phyloP scores from a whole-genome alignment of 2,329 filamentous ascomycete species.

The Nakataea oryzae region DNA sequence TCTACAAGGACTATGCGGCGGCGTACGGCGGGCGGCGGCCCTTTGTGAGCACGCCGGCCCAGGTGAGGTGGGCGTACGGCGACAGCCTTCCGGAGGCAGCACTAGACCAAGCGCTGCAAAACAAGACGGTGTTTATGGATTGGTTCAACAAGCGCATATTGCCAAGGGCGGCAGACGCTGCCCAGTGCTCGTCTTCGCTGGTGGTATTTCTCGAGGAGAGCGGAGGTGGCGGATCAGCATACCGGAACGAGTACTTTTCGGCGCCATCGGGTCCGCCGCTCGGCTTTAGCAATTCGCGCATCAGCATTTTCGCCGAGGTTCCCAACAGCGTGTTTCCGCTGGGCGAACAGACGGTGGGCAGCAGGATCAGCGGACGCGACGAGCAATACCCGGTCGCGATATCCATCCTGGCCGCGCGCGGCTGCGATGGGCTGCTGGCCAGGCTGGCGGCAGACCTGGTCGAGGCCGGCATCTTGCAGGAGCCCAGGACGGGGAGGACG shows the following conservation, averaged over 20 bases:
- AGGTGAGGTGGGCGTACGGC: slow-evolving; percentile 23
- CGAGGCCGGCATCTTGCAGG: slow-evolving; percentile 32
- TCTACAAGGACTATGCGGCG: slow-evolving; percentile 27
- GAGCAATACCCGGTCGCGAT: slow-evolving; percentile 46
- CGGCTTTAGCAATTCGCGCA: slow-evolving; percentile 29
- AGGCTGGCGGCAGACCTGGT: slow-evolving; percentile 40
- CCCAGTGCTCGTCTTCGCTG: slow-evolving; percentile 34
- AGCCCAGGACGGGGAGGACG: slow-evolving; percentile 29
- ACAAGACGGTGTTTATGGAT: slow-evolving; percentile 36
- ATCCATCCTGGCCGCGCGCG: slow-evolving; percentile 44
- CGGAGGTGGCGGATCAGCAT: slow-evolving; percentile 11
- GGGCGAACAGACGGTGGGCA: slow-evolving; percentile 23
- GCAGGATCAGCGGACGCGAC: slow-evolving; percentile 30
- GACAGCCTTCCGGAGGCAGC: slow-evolving; percentile 15
- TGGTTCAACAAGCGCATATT: slow-evolving; percentile 36
- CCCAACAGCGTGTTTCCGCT: slow-evolving; percentile 31
- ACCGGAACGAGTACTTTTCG: slow-evolving; percentile 23
- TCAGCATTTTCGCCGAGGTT: slow-evolving; percentile 22
- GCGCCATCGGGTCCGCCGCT: slow-evolving; percentile 29
- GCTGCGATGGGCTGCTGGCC: slow-evolving; percentile 50
- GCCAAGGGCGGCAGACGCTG: slow-evolving; percentile 22
- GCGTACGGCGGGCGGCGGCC: slow-evolving; percentile 21
- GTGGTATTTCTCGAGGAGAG: slow-evolving; percentile 32
- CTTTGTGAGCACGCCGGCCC: slow-evolving; percentile 24
- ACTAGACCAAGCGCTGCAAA: slow-evolving; percentile 27